Base-by-base conservation (phyloP, 306 rosid genomes). In the Rubus idaeus region DNA sequence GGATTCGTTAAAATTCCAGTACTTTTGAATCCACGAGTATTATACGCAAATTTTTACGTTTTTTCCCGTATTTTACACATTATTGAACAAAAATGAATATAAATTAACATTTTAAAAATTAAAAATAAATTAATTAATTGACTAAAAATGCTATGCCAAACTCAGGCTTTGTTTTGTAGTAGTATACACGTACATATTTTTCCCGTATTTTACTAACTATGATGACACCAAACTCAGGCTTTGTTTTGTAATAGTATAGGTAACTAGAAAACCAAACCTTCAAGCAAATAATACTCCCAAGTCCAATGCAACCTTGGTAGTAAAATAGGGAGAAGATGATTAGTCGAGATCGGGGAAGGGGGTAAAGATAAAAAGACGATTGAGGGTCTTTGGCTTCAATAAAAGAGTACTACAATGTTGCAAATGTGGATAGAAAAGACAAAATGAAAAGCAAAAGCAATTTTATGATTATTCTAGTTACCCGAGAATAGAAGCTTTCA, bases 401-500 rank as follows among this genome's bases (percentile, higher is more conserved):
- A 61, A 21, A 14, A 23, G 26, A 68, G 73, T 30, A 14, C 42
- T 70, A 49, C n/a, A 70, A 23, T 8, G 23, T 21, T 30, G n/a
- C 6, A 21, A 12, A 30, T 11, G 56, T 46, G 0, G 12, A 65
- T 46, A 2, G 46, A 16, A 30, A 49, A 35, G 44, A 49, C 5
- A 46, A 13, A 9, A 14, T 49, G 41, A 51, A 49, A 8, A 51
- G 67, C 41, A 62, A 10, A 58, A 21, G 64, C 17, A 41, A 63
- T 46, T n/a, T 14, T 63, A n/a, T 35, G 16, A 20, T 41, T 42
- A 53, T 12, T 6, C 37, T 23, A 20, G 37, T 10, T 58, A 35
- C 10, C 3, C 3, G 12, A 53, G 11, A 75, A 80, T 60, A 71
- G 50, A 76, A 81, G 67, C 21, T 70, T 61, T 21, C 26, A 73